Conservation (phyloP, 2,329 filamentous ascomycete species). For the Microsporum ferrugineum region DNA sequence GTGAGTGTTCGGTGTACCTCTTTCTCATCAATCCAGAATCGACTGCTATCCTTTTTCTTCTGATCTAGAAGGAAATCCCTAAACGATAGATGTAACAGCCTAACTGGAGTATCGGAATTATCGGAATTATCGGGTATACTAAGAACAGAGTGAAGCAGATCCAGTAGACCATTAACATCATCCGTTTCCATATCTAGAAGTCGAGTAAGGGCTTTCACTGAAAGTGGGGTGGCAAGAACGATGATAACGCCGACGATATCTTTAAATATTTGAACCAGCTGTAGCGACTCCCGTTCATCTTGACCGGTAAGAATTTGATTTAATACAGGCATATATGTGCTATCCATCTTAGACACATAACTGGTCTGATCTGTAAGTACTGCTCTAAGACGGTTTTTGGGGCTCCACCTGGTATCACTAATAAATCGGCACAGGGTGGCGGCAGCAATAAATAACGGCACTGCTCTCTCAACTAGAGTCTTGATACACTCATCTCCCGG, state of each 20-base stretch:
- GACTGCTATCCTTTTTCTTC: not conserved
- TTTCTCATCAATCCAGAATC: constrained; percentile 23
- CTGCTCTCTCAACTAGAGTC: constrained; percentile 20
- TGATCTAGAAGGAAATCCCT: constrained; percentile 20
- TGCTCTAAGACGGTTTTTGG: constrained; percentile 5
- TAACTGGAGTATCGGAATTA: constrained; percentile 5
- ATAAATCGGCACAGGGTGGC: constrained; percentile 22
- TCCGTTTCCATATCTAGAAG: constrained; percentile 7
- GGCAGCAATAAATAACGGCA: constrained; percentile 23
- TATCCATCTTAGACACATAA: constrained; percentile 12
- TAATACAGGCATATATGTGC: constrained; percentile 14
- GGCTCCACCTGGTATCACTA: constrained; percentile 13
- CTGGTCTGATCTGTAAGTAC: not conserved
- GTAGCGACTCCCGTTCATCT: constrained; percentile 1
- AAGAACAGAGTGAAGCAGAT: constrained; percentile 12
- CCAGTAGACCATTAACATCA: constrained; percentile 8
- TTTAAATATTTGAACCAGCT: constrained; percentile 10
- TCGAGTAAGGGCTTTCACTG: constrained; percentile 8
- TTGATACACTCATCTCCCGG: constrained; percentile 17
- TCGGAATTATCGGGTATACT: constrained; percentile 5
- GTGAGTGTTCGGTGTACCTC: constrained; percentile 20
- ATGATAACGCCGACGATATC: constrained; percentile 14
- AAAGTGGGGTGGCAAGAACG: constrained; percentile 11
- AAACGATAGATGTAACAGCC: constrained; percentile 19
- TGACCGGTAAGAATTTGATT: constrained; percentile 7